Evolutionary conservation across 345 rosid species (phyloP), one percentile per base, ranked within the genome.

Genomic region (Bruguiera sexangula): DNA sequence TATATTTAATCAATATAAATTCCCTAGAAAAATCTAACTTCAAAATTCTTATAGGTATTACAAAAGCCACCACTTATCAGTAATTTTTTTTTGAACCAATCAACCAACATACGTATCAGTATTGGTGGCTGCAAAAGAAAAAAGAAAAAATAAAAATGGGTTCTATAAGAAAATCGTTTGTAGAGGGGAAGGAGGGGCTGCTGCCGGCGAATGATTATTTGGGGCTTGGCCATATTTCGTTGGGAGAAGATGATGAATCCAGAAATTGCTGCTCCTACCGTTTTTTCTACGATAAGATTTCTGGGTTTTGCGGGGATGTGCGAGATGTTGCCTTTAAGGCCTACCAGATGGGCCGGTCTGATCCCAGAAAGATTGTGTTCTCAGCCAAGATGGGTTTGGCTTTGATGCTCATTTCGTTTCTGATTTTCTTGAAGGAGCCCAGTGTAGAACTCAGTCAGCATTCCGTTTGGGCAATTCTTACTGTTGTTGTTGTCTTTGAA

Each of bases 401-500:
- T 79, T 69, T 94, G 66, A 77, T 73, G 82, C 85, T 91, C 3
- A 83, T 94, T 24, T 87, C 97, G 19, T 56, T 94, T 63, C 74
- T 91, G 70, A 85, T 89, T 73, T 94, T 86, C 85, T 71, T 69
- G 61, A 90, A 87, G 66, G 81, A 80, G 61, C 91, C 97, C 18
- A 66, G 83, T 69, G 74, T 76, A 56, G 96, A 83, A 55, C 82
- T 85, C 59, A 85, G 91, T 50, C 82, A 87, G 15, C 80, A 91
- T 86, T 89, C 81, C 50, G 86, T 93, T 46, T 93, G 98, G 98
- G 96, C 98, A 66, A 80, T 90, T 78, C 96, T 93, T 22, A 93
- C 98, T 6, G 97, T 91, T 58, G 91, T 91, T 21, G 97, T 91
- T 67, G 91, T 94, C 39, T 94, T 94, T 76, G 98, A 91, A 74